These are phyloP conservation scores for Albifimbria verrucaria DNA, from an alignment of 2,329 filamentous ascomycete species.

Conservation along the genomic window DNA sequence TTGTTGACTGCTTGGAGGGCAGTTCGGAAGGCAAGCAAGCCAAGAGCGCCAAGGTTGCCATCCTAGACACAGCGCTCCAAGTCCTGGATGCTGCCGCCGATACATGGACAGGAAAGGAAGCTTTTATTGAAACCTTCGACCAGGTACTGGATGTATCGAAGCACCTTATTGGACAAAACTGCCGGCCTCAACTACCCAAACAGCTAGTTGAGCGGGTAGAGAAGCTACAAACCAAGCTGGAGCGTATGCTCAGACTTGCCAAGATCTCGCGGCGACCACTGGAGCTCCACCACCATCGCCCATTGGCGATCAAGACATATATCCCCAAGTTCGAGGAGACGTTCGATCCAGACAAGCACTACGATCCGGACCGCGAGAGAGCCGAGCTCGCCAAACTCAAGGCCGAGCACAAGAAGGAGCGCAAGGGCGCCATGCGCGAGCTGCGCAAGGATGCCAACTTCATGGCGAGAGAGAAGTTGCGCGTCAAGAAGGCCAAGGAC, in stretches of 20 bases:
- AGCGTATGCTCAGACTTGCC: constrained; percentile 57
- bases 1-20: constrained; percentile 52
- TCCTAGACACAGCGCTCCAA: constrained; percentile 60
- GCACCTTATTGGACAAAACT: constrained; percentile 56
- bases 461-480: constrained; percentile 83
- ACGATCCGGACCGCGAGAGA: constrained; percentile 91
- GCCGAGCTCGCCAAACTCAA: constrained; percentile 80
- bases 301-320: constrained; percentile 80
- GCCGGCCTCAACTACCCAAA: constrained; percentile 46
- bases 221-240: constrained; percentile 43
- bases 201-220: constrained; percentile 36
- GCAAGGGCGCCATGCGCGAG: constrained; percentile 91
- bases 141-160: constrained; percentile 58
- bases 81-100: constrained; percentile 68
- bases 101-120: constrained; percentile 68
- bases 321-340: constrained; percentile 95
- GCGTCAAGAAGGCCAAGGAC: constrained; percentile 91
- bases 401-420: constrained; percentile 90
- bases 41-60: constrained; percentile 48
- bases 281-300: constrained; percentile 83
- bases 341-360: constrained; percentile 94
- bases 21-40: constrained; percentile 28
- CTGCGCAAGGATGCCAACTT: constrained; percentile 94
- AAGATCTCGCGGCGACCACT: constrained; percentile 71
- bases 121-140: constrained; percentile 76